Evolutionary conservation across 1,284 basidiomycete species (phyloP).

Genomic region (Austroboletus niveus): DNA sequence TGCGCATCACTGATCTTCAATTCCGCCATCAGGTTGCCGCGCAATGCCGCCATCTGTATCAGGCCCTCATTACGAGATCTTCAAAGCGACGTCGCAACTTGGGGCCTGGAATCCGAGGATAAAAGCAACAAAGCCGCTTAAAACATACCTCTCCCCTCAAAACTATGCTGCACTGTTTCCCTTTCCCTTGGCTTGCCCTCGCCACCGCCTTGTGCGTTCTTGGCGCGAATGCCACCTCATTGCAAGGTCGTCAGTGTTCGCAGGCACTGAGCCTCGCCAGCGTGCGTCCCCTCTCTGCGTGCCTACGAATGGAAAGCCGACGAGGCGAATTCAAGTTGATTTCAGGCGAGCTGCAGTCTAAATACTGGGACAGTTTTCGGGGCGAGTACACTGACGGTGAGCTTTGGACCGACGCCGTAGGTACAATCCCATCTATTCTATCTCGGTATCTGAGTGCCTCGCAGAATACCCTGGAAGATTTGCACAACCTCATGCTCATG

Average conservation of each 20-base stretch:
- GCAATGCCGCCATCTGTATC: too few species aligned
- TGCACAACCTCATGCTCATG: constrained; percentile 53
- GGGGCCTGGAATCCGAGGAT: too few species aligned
- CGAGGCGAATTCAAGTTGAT: constrained; percentile 34
- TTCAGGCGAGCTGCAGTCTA: constrained; percentile 40
- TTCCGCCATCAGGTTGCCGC: too few species aligned
- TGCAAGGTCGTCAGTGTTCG: constrained; percentile 6
- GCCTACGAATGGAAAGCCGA: neutral
- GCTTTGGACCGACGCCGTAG: constrained; percentile 52
- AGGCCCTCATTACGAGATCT: too few species aligned
- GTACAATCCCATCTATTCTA: constrained; percentile 10
- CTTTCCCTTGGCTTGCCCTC: neutral
- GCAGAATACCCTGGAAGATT: constrained; percentile 54
- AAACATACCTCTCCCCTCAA: neutral
- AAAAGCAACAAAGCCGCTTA: neutral
- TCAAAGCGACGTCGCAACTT: too few species aligned
- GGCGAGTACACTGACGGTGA: constrained; percentile 45
- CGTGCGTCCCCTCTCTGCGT: constrained; percentile 9
- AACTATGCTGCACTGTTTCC: neutral
- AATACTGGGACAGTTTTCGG: constrained; percentile 38
- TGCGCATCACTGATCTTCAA: too few species aligned
- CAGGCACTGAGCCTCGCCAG: constrained; percentile 9
- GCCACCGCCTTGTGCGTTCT: constrained; percentile 1
- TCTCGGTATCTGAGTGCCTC: neutral
- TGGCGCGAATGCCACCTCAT: constrained; percentile 2